Evolutionary conservation across 345 rosid species (phyloP), one percentile per base, ranked within the genome.

Genomic region (Acer negundo): DNA sequence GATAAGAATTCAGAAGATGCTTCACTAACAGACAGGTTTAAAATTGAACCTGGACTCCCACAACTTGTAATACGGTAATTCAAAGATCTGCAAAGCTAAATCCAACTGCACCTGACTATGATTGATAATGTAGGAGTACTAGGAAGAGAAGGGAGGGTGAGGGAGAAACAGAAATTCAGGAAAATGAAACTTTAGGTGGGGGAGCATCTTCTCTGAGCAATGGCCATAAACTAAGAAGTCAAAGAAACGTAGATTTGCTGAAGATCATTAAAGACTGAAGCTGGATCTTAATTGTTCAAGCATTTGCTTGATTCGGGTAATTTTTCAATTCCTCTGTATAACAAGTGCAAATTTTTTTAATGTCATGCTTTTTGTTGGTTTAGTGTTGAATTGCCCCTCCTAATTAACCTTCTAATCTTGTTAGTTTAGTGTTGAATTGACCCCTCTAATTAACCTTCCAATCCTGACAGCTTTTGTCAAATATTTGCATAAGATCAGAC

Each of bases 1-100:
- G 89, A 90, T 49, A 91, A 86, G 75, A 70, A 85, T 59, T 73
- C 70, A 12, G 81, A 79, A 51, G 83, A 84, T 75, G 42, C 24
- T 79, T 78, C 55, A 46, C 67, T 46, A 67, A 69, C 26, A 17
- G 84, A 88, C 73, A 84, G 87, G 91, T 90, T 66, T 78, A 76
- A 28, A 6, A 42, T 73, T 77, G 3, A 75, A 56, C 63, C 16
- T 23, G 56, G 62, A 15, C 55, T 68, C 68, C 47, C 24, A 4
- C 28, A 46, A 46, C 65, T 59, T 74, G 10, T 19, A 35, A 63
- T 6, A 55, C 38, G 11, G 20, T 72, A 46, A 13, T 72, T 55
- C 31, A 8, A 40, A 56, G 67, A 70, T 70, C 46, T 62, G 63
- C 19, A 24, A 62, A 10, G 40, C 70, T 24, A 28, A n/a, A n/a